Percentiles rank a stretch among this genome's conserved stretches.
phyloP scores from a whole-genome alignment of 768 basidiomycete species.

The Pisolithus sp. region DNA sequence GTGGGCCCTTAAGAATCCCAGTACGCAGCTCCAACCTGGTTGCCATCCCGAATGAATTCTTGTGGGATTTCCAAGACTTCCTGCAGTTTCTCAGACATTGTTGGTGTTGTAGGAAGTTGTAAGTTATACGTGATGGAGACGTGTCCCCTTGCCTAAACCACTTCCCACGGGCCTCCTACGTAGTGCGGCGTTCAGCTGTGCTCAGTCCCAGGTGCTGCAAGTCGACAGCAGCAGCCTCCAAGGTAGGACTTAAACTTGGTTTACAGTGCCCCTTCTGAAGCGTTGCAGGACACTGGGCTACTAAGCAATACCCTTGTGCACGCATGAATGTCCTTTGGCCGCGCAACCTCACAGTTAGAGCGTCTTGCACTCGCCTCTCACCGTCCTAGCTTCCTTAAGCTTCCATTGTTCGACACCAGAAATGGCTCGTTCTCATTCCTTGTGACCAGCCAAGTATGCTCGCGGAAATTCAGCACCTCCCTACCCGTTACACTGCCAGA shows the following conservation, averaged over 20 bases:
- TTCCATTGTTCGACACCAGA: constrained; percentile 1
- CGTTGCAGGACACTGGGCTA: neutral
- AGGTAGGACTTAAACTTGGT: neutral
- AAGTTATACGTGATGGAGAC: constrained; percentile 12
- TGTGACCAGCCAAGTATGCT: constrained; percentile 18
- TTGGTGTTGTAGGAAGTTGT: constrained; percentile 21
- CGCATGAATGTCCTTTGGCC: constrained; percentile 59
- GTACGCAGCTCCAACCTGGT: constrained; percentile 50
- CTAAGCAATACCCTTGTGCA: constrained; percentile 15
- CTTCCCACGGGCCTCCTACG: constrained; percentile 22
- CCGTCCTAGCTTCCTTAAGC: constrained; percentile 14
- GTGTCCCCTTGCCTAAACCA: constrained; percentile 15
- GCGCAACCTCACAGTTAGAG: constrained; percentile 31
- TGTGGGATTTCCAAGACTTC: constrained; percentile 90
- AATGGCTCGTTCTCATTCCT: constrained; percentile 4
- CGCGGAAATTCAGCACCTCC: constrained; percentile 1
- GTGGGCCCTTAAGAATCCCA: neutral
- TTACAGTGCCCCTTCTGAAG: too few species aligned
- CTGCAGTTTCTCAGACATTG: constrained; percentile 85
- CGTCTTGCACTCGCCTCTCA: constrained; percentile 20
- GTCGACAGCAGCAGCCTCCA: neutral
- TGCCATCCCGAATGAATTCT: constrained; percentile 88
- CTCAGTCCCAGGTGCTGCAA: neutral
- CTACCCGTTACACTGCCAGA: constrained; percentile 7
- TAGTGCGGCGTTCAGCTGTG: too few species aligned